These are phyloP conservation scores for Ascochyta pisi DNA, from an alignment of 2,329 filamentous ascomycete genomes.

Conservation along the genomic window DNA sequence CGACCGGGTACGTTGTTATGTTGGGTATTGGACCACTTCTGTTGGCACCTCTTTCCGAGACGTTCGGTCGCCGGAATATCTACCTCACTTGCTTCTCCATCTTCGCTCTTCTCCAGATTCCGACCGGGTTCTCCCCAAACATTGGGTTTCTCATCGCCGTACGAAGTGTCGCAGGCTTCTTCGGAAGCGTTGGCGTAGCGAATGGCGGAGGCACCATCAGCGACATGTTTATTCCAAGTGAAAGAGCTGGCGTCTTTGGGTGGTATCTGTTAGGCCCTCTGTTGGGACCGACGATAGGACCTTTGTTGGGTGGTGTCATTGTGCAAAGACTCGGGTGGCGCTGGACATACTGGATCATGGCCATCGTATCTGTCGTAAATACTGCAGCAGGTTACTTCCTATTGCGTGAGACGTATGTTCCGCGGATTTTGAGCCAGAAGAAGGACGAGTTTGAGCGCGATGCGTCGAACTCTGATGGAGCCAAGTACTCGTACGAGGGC, in stretches of 20 bases:
- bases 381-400: conserved; percentile 54
- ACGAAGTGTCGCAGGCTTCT: conserved; percentile 57
- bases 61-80: conserved; percentile 54
- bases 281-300: conserved; percentile 53
- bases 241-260: conserved; percentile 56
- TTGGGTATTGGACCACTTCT: conserved; percentile 57
- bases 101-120: conserved; percentile 57
- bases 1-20: conserved; percentile 59
- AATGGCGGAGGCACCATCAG: conserved; percentile 61
- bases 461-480: conserved; percentile 26
- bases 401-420: conserved; percentile 55
- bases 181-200: conserved; percentile 58
- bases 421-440: conserved; percentile 48
- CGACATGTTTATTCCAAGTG: conserved; percentile 58
- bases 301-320: conserved; percentile 54
- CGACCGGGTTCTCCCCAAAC: conserved; percentile 57
- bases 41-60: conserved; percentile 56
- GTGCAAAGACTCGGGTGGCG: conserved; percentile 56
- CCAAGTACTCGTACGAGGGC: conserved; percentile 52
- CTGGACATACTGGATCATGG: conserved; percentile 58
- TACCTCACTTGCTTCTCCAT: conserved; percentile 55
- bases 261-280: conserved; percentile 56
- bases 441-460: conserved; percentile 47
- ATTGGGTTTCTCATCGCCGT: conserved; percentile 54
- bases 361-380: conserved; percentile 51